Evolutionary conservation across 2,329 filamentous ascomycete species (phyloP), one percentile per base, ranked within the genome.

Genomic region (Cyphellophora europaea): DNA sequence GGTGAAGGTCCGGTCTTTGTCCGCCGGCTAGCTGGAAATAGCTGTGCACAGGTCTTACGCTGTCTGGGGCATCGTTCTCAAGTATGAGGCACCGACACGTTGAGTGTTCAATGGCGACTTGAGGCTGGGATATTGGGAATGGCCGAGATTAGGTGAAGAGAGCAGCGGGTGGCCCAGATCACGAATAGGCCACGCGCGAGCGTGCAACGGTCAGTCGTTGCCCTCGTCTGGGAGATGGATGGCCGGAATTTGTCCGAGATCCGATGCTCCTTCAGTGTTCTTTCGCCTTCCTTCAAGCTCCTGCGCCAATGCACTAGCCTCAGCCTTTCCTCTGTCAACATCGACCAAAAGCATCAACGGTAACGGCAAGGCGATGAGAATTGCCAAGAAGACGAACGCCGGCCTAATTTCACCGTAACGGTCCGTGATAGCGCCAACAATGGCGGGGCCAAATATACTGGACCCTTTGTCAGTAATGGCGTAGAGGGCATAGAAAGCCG

Each of bases 381-480:
- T 67, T 0, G 85, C 86, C 27, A 98, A 66, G 55, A 98, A 98
- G 70, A 82, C 87, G 58, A 98, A 98, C 1, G 89, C 88, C 5
- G 82, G 82, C 32, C 84, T 71, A 39, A 91, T 89, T 48, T 83
- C 79, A 4, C 83, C 83, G 17, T 80, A 81, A 33, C 67, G 74
- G 58, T 96, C 88, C 10, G 91, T 94, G 45, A 98, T 94, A 10
- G 79, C 77, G 1, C 88, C 91, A 1, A 98, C 91, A 53, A 98
- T 89, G 1, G 86, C 82, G 0, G 91, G 91, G 0, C 91, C 91
- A 57, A 98, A 95, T 2, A 96, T 70, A 53, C 84, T 93, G 14
- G 83, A 91, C 1, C 89, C 88, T 59, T 98, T 98, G 57, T 98
- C 91, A 2, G 91, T 96, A 44, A 96, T 95, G 21, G 91, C 91